Base-by-base conservation (phyloP, 176 grass and related monocot species). In the Coix lacrymajobi region DNA sequence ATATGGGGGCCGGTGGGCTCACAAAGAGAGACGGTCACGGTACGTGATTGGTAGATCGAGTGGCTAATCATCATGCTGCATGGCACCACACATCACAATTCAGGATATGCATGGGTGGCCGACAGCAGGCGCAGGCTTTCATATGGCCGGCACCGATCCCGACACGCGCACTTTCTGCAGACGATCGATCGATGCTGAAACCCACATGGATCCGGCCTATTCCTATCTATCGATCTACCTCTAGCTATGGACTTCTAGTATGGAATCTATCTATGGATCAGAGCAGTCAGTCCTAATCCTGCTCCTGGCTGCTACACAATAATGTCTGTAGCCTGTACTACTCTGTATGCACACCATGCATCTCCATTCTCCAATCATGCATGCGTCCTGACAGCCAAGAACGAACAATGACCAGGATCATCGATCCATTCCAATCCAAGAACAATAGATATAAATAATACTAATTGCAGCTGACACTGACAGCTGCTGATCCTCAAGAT, bases 131-230 rank as follows among this genome's bases (percentile, higher is more conserved):
- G 83, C 83, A 63, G 83, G 83, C 26, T 74, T 66, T 79, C 83
- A 72, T 85, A 79, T 85, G 75, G 83, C 83, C 65, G 66, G 83
- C 84, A 73, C 84, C 76, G 76, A 86, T 86, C 84, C 76, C 84
- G 84, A 86, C 76, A 80, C 84, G 71, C 32, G 36, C 40, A 57
- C 85, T 81, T 86, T 81, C 49, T 81, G 78, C 85, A 66, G 48
- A 51, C 17, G 71, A 30, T n/a, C n/a, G n/a, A n/a, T n/a, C 60
- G 58, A 76, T 71, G 62, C 85, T 87, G 85, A 82, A 87, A 82
- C 79, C 79, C 85, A 87, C 85, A 81, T 87, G 79, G 79, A 87
- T 87, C 62, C n/a, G n/a, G n/a, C n/a, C 62, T 81, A 54, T 51
- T 52, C 49, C 49, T 22, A 51, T 51, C 48, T 51, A 51, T 6